Conservation (phyloP, 1,284 basidiomycete species). For the Rhodotorula glutinis region DNA sequence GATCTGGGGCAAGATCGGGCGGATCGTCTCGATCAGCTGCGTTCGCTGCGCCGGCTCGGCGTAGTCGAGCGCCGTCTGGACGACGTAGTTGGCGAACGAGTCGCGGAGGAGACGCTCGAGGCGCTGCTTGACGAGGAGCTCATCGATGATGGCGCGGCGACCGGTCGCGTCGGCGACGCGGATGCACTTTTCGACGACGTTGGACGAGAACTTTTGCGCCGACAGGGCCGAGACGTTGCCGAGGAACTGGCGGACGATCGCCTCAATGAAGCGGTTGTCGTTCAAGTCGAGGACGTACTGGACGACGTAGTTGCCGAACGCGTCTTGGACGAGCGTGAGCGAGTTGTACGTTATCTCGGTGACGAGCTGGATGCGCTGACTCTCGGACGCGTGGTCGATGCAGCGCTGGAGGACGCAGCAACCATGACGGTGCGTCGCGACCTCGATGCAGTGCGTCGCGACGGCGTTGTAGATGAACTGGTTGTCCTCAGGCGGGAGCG, state of each 20-base stretch:
- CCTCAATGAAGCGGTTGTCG: conserved; percentile 96
- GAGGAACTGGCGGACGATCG: conserved; percentile 92
- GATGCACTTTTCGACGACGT: conserved; percentile 85
- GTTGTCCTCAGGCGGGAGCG: conserved; percentile 95
- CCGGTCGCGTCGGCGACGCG: conserved; percentile 94
- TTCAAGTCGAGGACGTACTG: conserved; percentile 79
- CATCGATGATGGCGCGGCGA: conserved; percentile 91
- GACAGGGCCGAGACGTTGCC: conserved; percentile 97
- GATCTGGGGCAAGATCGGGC: conserved; percentile 88
- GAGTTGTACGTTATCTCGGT: conserved; percentile 99
- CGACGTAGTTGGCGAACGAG: conserved; percentile 54
- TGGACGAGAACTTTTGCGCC: conserved; percentile 97
- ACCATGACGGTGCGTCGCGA: conserved; percentile 97
- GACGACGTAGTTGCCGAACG: conserved; percentile 62
- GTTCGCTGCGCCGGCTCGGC: conserved; percentile 80
- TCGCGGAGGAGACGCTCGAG: conserved; percentile 92
- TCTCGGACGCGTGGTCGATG: conserved; percentile 96
- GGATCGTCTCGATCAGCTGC: conserved; percentile 83
- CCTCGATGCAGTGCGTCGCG: conserved; percentile 97
- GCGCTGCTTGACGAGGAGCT: conserved; percentile 88
- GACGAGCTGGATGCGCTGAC: conserved; percentile 92
- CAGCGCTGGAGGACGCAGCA: conserved; percentile 98
- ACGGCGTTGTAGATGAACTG: conserved; percentile 99
- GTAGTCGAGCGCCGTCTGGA: conserved; percentile 87
- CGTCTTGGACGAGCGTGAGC: conserved; percentile 95